phyloP scores from a whole-genome alignment of 1,284 basidiomycete species.

The Ustilago loliicola region DNA sequence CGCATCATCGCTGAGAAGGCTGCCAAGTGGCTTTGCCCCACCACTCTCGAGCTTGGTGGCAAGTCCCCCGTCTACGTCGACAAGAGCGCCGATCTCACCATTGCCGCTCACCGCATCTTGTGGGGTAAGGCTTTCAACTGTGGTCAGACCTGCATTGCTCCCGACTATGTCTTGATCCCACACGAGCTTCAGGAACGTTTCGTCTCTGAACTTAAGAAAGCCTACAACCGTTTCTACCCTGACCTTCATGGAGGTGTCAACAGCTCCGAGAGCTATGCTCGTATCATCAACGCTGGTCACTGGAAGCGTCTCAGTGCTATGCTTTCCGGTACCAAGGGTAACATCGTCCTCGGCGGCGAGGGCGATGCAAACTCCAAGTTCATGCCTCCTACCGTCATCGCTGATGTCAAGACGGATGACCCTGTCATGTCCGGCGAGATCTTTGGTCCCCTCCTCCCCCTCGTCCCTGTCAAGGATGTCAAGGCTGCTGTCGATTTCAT shows the following conservation, averaged over 20 bases:
- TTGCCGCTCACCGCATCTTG: constrained; percentile 75
- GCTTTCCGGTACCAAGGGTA: constrained; percentile 79
- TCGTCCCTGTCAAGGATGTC: constrained; percentile 78
- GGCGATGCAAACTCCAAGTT: constrained; percentile 76
- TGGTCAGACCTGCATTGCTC: constrained; percentile 76
- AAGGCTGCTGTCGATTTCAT: constrained; percentile 67
- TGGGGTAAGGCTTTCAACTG: constrained; percentile 83
- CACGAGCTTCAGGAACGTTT: constrained; percentile 78
- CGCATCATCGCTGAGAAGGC: constrained; percentile 85
- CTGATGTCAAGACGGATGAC: constrained; percentile 76
- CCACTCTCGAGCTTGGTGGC: constrained; percentile 82
- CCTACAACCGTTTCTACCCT: constrained; percentile 71
- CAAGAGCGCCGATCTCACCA: constrained; percentile 73
- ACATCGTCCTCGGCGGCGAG: constrained; percentile 80
- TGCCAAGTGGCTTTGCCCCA: constrained; percentile 85
- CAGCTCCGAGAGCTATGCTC: constrained; percentile 73
- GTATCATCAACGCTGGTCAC: constrained; percentile 75
- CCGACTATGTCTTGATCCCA: constrained; percentile 82
- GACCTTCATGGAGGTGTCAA: constrained; percentile 72
- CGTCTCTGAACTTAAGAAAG: constrained; percentile 76
- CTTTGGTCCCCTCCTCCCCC: constrained; percentile 83
- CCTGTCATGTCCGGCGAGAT: constrained; percentile 77
- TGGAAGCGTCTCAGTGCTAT: constrained; percentile 78
- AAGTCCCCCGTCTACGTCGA: constrained; percentile 88
- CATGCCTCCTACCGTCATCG: constrained; percentile 79